These are phyloP conservation scores for Raffaelea deltoideospora DNA, from an alignment of 2,329 filamentous ascomycete genomes.

Conservation along the genomic window DNA sequence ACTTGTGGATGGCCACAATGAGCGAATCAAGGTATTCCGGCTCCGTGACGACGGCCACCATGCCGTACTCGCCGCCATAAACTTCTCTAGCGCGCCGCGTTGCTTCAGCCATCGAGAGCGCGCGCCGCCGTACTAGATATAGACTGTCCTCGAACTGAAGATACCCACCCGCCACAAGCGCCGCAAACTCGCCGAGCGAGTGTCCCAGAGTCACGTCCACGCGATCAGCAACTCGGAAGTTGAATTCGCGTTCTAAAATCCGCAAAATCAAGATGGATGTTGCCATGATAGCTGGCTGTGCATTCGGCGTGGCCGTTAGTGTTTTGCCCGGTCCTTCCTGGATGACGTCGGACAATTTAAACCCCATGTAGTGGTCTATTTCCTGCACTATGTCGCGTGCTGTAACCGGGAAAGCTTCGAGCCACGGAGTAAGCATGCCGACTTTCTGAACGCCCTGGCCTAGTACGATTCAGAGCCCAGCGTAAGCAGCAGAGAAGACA, in stretches of 20 bases:
- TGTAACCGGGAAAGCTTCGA: slow-evolving; percentile 69
- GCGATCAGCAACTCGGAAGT: slow-evolving; percentile 53
- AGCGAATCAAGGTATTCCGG: slow-evolving; percentile 56
- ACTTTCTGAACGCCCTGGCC: slow-evolving; percentile 83
- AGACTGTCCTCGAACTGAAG: slow-evolving; percentile 65
- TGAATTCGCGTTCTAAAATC: slow-evolving; percentile 73
- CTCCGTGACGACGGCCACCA: slow-evolving; percentile 87
- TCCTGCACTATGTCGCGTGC: slow-evolving; percentile 66
- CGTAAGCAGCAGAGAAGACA: background rate
- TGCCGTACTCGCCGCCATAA: slow-evolving; percentile 78
- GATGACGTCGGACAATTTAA: slow-evolving; percentile 64
- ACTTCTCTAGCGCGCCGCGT: slow-evolving; percentile 50
- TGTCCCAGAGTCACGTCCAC: slow-evolving; percentile 80
- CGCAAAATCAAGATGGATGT: slow-evolving; percentile 81
- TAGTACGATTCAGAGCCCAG: slow-evolving; percentile 18
- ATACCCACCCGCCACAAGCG: slow-evolving; percentile 72
- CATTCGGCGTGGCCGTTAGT: slow-evolving; percentile 71
- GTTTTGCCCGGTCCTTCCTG: slow-evolving; percentile 60
- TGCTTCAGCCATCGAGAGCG: slow-evolving; percentile 70
- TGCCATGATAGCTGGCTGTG: slow-evolving; percentile 93
- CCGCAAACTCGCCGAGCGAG: slow-evolving; percentile 85
- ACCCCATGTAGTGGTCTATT: slow-evolving; percentile 63
- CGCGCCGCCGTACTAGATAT: slow-evolving; percentile 59
- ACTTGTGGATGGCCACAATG: slow-evolving; percentile 61
- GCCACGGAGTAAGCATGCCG: slow-evolving; percentile 75